Conservation (phyloP, 495 filamentous ascomycete species). For the Amniculicola lignicola region DNA sequence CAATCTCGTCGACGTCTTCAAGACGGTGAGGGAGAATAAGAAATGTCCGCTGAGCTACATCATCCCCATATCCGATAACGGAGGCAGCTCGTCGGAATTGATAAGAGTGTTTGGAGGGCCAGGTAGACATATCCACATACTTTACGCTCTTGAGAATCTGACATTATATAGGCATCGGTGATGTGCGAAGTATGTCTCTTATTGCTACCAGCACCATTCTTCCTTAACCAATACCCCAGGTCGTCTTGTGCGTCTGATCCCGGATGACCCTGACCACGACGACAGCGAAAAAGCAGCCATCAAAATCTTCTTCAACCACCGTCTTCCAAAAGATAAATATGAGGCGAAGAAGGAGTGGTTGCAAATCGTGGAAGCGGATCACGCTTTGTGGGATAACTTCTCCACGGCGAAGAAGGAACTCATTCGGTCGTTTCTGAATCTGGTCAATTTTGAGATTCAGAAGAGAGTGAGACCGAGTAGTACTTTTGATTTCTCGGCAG, state of each 20-base stretch:
- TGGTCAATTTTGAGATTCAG: slow-evolving; percentile 84
- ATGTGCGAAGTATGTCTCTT: slow-evolving; percentile 70
- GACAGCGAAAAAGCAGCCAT: slow-evolving; percentile 68
- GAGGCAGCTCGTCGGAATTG: slow-evolving; percentile 85
- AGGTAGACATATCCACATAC: slow-evolving; percentile 39
- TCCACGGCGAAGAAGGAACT: slow-evolving; percentile 84
- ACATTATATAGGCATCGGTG: slow-evolving; percentile 62
- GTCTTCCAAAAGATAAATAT: slow-evolving; percentile 58
- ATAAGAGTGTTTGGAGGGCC: slow-evolving; percentile 92
- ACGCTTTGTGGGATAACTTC: slow-evolving; percentile 70
- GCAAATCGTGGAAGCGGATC: slow-evolving; percentile 80
- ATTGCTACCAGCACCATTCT: not conserved
- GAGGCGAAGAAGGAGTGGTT: slow-evolving; percentile 71
- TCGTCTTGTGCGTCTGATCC: slow-evolving; percentile 87
- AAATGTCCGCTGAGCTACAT: slow-evolving; percentile 54
- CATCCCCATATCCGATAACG: slow-evolving; percentile 94
- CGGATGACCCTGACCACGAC: slow-evolving; percentile 46
- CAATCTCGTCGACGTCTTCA: slow-evolving; percentile 88
- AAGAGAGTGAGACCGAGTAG: slow-evolving; percentile 76
- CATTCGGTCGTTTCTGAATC: slow-evolving; percentile 84
- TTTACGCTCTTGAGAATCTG: not conserved
- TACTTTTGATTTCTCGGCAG: slow-evolving; percentile 82
- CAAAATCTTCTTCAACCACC: slow-evolving; percentile 79
- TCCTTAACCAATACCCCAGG: slow-evolving; percentile 45
- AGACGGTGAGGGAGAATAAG: slow-evolving; percentile 65